Evolutionary conservation across 192 early-diverging fungal species (phyloP).

Genomic region (Funneliformis geosporum): DNA sequence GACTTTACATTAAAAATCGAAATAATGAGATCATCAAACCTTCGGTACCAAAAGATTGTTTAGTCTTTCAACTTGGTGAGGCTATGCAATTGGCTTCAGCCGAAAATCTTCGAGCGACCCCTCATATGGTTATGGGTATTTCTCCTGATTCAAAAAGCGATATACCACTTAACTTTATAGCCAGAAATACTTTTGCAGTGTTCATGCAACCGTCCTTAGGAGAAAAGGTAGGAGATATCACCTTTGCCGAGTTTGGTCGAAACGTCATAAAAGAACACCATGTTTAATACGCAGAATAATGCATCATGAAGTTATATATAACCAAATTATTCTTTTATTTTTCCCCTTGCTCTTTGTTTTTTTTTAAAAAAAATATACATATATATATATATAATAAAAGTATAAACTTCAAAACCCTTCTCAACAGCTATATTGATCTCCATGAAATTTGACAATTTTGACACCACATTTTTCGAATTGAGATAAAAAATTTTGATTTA

Average conservation of each 20-base stretch:
- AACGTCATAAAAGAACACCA: background rate
- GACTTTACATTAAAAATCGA: conserved; percentile 62
- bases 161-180: conserved; percentile 40
- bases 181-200: conserved; percentile 69
- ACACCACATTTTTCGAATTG: no score
- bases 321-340: no score
- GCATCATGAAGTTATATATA: no score
- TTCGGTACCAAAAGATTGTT: conserved; percentile 56
- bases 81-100: conserved; percentile 55
- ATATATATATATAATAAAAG: no score
- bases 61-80: conserved; percentile 73
- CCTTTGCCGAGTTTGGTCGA: background rate
- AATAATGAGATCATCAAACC: conserved; percentile 50
- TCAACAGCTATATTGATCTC: no score
- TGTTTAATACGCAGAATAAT: background rate
- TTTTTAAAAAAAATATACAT: no score
- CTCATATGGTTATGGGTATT: conserved; percentile 65
- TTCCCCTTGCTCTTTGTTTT: no score
- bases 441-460: no score
- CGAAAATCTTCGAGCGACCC: conserved; percentile 61
- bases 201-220: conserved; percentile 69
- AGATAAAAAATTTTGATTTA: no score
- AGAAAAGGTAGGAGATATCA: background rate
- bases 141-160: conserved; percentile 37
- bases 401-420: no score